These are phyloP conservation scores for Candolleomyces aberdarensis DNA, from an alignment of 768 basidiomycete species.

Conservation along the genomic window DNA sequence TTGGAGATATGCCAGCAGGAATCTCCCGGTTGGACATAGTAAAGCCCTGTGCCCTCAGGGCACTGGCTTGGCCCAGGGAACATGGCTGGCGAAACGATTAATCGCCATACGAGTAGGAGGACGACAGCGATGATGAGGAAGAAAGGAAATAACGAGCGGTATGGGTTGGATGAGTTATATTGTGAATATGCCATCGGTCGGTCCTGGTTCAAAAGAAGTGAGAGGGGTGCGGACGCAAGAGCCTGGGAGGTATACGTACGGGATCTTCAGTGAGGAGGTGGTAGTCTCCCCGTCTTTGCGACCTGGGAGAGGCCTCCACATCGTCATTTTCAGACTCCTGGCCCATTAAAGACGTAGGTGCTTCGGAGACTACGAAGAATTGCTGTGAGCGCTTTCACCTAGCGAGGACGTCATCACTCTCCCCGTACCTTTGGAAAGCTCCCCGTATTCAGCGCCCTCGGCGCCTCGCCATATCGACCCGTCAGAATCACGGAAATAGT, in stretches of 20 bases:
- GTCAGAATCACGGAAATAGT: slow-evolving; percentile 57
- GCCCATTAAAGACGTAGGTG: slow-evolving; percentile 19
- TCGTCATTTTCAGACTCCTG: slow-evolving; percentile 33
- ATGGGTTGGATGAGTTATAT: slow-evolving; percentile 34
- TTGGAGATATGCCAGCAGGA: slow-evolving; percentile 63
- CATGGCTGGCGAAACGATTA: slow-evolving; percentile 45
- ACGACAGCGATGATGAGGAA: slow-evolving; percentile 65
- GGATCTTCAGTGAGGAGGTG: slow-evolving; percentile 49
- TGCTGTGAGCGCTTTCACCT: neutral
- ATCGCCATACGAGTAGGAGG: slow-evolving; percentile 62
- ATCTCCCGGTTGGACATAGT: slow-evolving; percentile 56
- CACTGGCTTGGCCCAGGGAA: slow-evolving; percentile 31
- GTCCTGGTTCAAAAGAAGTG: slow-evolving; percentile 13
- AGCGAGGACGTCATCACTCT: neutral
- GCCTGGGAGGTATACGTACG: slow-evolving; percentile 30
- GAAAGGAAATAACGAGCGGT: slow-evolving; percentile 67
- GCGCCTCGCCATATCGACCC: slow-evolving; percentile 57
- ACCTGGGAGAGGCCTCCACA: slow-evolving; percentile 51
- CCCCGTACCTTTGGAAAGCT: slow-evolving; percentile 44
- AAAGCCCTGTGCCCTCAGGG: slow-evolving; percentile 38
- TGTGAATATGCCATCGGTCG: slow-evolving; percentile 25
- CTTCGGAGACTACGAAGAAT: slow-evolving; percentile 24
- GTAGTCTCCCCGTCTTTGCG: slow-evolving; percentile 50
- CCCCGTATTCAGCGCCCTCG: slow-evolving; percentile 62
- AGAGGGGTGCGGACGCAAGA: neutral